Evolutionary conservation across 1,284 basidiomycete genomes (phyloP).

Genomic region (Hortiboletus rubellus): DNA sequence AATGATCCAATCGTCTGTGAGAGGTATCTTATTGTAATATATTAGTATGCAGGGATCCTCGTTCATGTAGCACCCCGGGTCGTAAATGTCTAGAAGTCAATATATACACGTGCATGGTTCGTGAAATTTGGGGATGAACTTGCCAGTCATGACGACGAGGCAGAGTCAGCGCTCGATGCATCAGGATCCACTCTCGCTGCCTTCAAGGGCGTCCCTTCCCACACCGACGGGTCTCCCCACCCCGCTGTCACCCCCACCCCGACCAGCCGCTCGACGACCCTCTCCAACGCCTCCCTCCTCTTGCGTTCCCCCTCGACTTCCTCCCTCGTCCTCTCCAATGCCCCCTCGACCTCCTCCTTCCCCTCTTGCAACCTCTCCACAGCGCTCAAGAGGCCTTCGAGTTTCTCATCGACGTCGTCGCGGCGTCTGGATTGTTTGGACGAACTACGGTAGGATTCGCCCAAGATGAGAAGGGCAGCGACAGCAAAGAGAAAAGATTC

Average conservation of each 20-base stretch:
- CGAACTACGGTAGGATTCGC: constrained; percentile 77
- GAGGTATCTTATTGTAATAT: constrained; percentile 12
- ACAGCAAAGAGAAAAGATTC: constrained; percentile 87
- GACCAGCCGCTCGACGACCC: constrained; percentile 68
- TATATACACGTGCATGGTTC: not conserved
- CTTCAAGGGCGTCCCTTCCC: constrained; percentile 55
- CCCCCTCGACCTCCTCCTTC: constrained; percentile 37
- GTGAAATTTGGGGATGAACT: not conserved
- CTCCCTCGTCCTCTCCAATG: constrained; percentile 39
- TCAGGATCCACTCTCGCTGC: constrained; percentile 44
- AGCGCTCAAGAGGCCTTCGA: constrained; percentile 56
- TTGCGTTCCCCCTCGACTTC: constrained; percentile 25
- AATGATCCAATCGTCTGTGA: not conserved
- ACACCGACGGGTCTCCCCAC: constrained; percentile 53
- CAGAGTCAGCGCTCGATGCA: not conserved
- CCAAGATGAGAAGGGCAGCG: constrained; percentile 73
- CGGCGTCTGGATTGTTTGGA: constrained; percentile 72
- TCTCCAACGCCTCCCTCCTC: constrained; percentile 62
- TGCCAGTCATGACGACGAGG: constrained; percentile 7
- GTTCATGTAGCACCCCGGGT: constrained; percentile 7
- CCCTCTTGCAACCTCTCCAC: constrained; percentile 49
- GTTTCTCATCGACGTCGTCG: constrained; percentile 71
- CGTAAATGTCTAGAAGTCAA: not conserved
- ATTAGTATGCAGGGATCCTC: constrained; percentile 2
- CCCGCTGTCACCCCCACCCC: constrained; percentile 70